Base-by-base conservation (phyloP, 352 stramenopile species). In the Globisporangium paddicum region DNA sequence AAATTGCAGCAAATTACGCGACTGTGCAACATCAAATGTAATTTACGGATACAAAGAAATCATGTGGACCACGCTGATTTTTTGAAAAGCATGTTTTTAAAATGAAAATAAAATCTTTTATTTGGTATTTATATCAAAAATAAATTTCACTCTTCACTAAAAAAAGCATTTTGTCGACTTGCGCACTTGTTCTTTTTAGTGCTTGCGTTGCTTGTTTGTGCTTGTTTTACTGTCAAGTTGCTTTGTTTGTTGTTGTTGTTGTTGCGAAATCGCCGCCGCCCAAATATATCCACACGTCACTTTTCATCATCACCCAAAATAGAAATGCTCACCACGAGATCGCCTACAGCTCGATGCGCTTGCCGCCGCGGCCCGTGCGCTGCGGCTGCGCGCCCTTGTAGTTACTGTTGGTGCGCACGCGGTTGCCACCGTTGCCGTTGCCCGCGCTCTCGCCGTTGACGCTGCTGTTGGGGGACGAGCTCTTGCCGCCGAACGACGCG, bases 291-390 rank as follows among this genome's bases (percentile, higher is more conserved):
- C 41, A 37, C 45, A 51, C 45, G 23, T 23, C 44, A 50, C 23
- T 23, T 9, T 48, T 23, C 10, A 19, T 19, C 9, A 42, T 42
- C 14, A 50, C 23, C 44, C n/a, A 6, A 57, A 34, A 47, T 48
- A 58, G 32, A 46, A 26, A 23, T 44, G 16, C 13, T 40, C 13
- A 7, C 28, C 44, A 49, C 45, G 16, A 25, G 14, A 16, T 38
- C 46, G 26, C 0, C 40, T 67, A 91, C 19, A 91, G 73, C 62
- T 91, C 82, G 53, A 91, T 82, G 64, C 75, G 79, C 74, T 91
- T 91, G 45, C 67, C 69, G 23, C 71, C 72, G 53, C 72, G 79
- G 63, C 72, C 69, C 62, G 73, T 80, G 73, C 59, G 54, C 76
- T 82, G 59, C 32, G 55, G 57, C 73, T 73, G 80, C n/a, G 72